These are phyloP conservation scores for Pseudopyrenochaeta lycopersici DNA, from an alignment of 2,329 filamentous ascomycete genomes.

Conservation along the genomic window DNA sequence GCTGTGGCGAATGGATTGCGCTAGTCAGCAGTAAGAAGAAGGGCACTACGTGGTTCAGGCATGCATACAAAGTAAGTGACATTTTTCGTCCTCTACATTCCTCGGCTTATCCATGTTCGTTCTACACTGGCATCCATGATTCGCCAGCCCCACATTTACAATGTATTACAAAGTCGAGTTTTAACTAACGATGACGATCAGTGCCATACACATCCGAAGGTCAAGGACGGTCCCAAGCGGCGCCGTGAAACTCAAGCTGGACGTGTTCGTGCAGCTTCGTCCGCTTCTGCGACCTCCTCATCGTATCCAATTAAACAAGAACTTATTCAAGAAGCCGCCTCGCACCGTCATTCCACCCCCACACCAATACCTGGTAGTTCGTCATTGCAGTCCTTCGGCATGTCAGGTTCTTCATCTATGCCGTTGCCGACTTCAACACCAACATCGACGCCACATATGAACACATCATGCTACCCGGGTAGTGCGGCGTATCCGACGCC, in stretches of 20 bases:
- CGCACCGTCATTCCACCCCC: slow-evolving; percentile 43
- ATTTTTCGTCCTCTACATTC: slow-evolving; percentile 11
- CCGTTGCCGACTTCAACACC: slow-evolving; percentile 31
- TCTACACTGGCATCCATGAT: slow-evolving; percentile 7
- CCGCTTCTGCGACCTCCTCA: slow-evolving; percentile 44
- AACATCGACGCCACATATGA: slow-evolving; percentile 26
- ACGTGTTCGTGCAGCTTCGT: slow-evolving; percentile 47
- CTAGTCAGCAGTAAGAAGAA: slow-evolving; percentile 89
- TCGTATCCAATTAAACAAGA: slow-evolving; percentile 47
- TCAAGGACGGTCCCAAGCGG: slow-evolving; percentile 54
- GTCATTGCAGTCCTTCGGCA: slow-evolving; percentile 34
- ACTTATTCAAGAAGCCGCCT: slow-evolving; percentile 27
- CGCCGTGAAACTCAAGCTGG: slow-evolving; percentile 52
- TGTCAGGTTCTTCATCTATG: slow-evolving; percentile 23
- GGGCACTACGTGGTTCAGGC: slow-evolving; percentile 90
- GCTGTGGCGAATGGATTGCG: slow-evolving; percentile 82
- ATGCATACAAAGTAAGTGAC: slow-evolving; percentile 81
- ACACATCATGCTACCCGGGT: slow-evolving; percentile 25
- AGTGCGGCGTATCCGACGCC: slow-evolving; percentile 38
- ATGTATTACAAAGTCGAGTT: slow-evolving; percentile 18
- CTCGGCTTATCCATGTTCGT: slow-evolving; percentile 6
- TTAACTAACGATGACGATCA: slow-evolving; percentile 36
- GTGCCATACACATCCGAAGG: slow-evolving; percentile 55
- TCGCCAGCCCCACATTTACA: background rate
- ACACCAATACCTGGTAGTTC: slow-evolving; percentile 34